Percentiles rank a stretch among this genome's conserved stretches.
These are phyloP conservation scores for Pichia kluyveri DNA, from an alignment of 805 yeast species.

Conservation along the genomic window DNA sequence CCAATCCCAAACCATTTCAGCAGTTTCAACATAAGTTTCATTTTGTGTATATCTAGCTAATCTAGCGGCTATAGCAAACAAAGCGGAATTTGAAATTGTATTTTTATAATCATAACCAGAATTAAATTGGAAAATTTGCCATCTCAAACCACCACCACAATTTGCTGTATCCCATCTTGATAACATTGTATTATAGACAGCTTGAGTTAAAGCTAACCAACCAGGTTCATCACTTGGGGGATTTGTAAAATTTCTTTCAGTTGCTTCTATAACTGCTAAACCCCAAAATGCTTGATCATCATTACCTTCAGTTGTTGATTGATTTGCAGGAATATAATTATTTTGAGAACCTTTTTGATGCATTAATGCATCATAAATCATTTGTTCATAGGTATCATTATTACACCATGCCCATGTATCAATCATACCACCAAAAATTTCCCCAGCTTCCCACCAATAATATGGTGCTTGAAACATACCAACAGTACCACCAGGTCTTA, in stretches of 20 bases:
- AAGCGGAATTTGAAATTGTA: slow-evolving; percentile 77
- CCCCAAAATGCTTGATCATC: slow-evolving; percentile 97
- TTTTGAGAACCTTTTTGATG: slow-evolving; percentile 56
- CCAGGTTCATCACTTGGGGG: slow-evolving; percentile 37
- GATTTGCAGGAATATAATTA: slow-evolving; percentile 75
- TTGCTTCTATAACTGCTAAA: slow-evolving; percentile 73
- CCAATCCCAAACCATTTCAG: slow-evolving; percentile 74
- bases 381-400: slow-evolving; percentile 51
- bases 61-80: slow-evolving; percentile 76
- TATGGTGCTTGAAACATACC: slow-evolving; percentile 70
- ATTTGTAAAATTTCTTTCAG: slow-evolving; percentile 74
- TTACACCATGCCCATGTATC: slow-evolving; percentile 68
- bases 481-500: slow-evolving; percentile 52
- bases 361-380: slow-evolving; percentile 51
- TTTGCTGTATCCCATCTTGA: slow-evolving; percentile 60
- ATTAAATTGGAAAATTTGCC: slow-evolving; percentile 90
- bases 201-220: slow-evolving; percentile 77
- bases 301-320: slow-evolving; percentile 79
- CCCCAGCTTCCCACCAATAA: slow-evolving; percentile 93
- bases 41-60: slow-evolving; percentile 73
- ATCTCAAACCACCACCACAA: slow-evolving; percentile 76
- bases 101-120: slow-evolving; percentile 83
- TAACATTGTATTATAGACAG: slow-evolving; percentile 79
- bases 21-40: slow-evolving; percentile 62
- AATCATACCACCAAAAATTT: slow-evolving; percentile 58